These are phyloP conservation scores for Tricholoma bakamatsutake DNA, from an alignment of 768 basidiomycete species.

Conservation along the genomic window DNA sequence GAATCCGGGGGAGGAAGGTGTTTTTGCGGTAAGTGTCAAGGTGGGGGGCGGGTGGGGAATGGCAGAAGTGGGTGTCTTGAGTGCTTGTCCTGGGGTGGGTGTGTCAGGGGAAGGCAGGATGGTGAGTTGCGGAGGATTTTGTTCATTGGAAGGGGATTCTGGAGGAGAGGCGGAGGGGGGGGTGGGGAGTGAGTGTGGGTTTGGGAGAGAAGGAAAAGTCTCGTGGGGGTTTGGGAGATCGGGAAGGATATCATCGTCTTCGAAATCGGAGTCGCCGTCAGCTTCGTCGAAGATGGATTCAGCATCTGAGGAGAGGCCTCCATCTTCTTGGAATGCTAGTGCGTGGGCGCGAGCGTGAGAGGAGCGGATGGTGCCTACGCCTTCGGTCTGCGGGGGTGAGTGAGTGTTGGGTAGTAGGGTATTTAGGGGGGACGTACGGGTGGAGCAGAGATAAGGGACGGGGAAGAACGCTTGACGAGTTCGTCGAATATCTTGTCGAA, in stretches of 20 bases:
- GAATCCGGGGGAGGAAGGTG: not conserved
- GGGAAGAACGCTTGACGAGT: conserved; percentile 56
- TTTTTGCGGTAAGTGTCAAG: not conserved
- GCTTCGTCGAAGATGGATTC: conserved; percentile 25
- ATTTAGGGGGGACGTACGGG: conserved; percentile 45
- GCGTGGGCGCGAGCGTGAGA: conserved; percentile 37
- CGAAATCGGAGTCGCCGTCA: conserved; percentile 23
- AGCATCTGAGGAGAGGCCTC: conserved; percentile 50
- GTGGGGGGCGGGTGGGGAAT: not conserved
- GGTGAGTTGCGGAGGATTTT: not conserved
- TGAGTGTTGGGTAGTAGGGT: not conserved
- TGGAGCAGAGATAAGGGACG: conserved; percentile 68
- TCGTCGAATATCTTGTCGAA: conserved; percentile 60
- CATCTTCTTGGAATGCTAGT: conserved; percentile 64
- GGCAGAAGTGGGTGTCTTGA: conserved; percentile 1
- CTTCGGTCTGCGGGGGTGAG: conserved; percentile 56
- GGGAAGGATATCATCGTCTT: conserved; percentile 14
- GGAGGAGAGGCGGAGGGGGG: not conserved
- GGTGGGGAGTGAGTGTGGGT: conserved; percentile 1
- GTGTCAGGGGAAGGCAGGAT: conserved; percentile 2
- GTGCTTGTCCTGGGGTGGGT: not conserved
- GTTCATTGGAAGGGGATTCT: not conserved
- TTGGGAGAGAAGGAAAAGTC: conserved; percentile 9
- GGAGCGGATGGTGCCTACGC: conserved; percentile 78
- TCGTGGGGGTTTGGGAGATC: conserved; percentile 5